Conservation (phyloP, 352 stramenopile species). For the Plasmopara halstedii region DNA sequence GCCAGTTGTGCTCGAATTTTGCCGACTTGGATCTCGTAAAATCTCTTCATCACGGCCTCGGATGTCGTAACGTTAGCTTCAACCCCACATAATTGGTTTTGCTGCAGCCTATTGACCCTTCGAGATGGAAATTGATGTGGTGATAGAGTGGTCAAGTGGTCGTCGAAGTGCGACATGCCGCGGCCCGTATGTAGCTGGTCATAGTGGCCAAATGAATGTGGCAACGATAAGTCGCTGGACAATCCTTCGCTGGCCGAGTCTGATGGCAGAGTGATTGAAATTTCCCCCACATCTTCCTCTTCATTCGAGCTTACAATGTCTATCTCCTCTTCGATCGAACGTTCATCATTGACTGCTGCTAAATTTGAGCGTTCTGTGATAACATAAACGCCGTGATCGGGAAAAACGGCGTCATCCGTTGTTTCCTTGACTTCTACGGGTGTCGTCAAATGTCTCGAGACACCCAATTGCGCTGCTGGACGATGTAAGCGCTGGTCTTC, state of each 20-base stretch:
- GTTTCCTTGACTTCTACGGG: neutral
- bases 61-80: neutral
- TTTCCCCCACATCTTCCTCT: conserved; percentile 16
- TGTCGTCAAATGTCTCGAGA: conserved; percentile 32
- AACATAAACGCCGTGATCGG: no score
- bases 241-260: conserved; percentile 60
- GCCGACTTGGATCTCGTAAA: conserved; percentile 76
- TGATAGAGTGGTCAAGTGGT: conserved; percentile 28
- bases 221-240: conserved; percentile 65
- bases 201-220: conserved; percentile 61
- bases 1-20: conserved; percentile 59
- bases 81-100: neutral
- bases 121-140: conserved; percentile 1
- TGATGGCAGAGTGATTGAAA: conserved; percentile 28
- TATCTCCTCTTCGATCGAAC: conserved; percentile 15
- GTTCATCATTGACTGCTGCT: conserved; percentile 10
- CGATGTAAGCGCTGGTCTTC: conserved; percentile 32
- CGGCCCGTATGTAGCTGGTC: conserved; percentile 19
- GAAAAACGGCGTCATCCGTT: neutral
- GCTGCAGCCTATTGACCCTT: conserved; percentile 11
- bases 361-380: neutral
- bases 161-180: conserved; percentile 48
- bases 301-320: conserved; percentile 7
- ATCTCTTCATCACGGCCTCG: conserved; percentile 58
- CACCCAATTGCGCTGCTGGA: conserved; percentile 46